A percentile compares a stretch with the other conserved stretches of the same genome.
phyloP scores from a whole-genome alignment of 768 basidiomycete genomes.

The Lentinula lateritia region DNA sequence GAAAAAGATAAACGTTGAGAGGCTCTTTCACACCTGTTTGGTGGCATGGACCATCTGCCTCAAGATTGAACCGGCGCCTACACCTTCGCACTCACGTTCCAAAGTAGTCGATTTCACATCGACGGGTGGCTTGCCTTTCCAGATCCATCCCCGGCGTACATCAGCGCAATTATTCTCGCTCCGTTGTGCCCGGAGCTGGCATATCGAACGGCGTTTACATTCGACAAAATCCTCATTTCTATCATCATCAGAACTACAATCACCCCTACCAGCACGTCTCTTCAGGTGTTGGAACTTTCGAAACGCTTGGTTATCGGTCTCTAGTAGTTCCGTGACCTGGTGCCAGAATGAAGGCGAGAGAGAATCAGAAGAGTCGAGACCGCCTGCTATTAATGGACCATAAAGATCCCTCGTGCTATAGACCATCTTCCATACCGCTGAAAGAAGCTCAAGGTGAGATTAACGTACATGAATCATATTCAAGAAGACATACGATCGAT shows the following conservation, averaged over 20 bases:
- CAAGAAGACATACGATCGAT: conserved; percentile 30
- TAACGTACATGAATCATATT: background rate
- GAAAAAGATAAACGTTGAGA: background rate
- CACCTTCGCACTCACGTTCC: background rate
- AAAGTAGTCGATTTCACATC: background rate
- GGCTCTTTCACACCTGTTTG: background rate
- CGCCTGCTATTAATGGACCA: conserved; percentile 32
- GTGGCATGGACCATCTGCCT: background rate
- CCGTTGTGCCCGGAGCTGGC: conserved; percentile 22
- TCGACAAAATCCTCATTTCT: conserved; percentile 13
- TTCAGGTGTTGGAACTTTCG: conserved; percentile 26
- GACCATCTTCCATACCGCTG: conserved; percentile 47
- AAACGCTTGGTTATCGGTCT: conserved; percentile 37
- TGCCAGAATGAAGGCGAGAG: conserved; percentile 58
- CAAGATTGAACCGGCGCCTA: background rate
- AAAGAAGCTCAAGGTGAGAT: conserved; percentile 5
- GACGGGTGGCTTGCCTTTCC: background rate
- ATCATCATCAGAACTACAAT: conserved; percentile 9
- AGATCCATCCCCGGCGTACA: background rate
- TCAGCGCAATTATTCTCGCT: conserved; percentile 17
- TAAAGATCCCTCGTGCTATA: conserved; percentile 55
- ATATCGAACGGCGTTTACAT: conserved; percentile 25
- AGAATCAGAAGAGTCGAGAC: conserved; percentile 28
- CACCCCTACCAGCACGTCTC: background rate
- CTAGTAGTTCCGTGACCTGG: conserved; percentile 48